These are phyloP conservation scores for Davidsoniella eucalypti DNA, from an alignment of 2,329 filamentous ascomycete genomes.

Conservation along the genomic window DNA sequence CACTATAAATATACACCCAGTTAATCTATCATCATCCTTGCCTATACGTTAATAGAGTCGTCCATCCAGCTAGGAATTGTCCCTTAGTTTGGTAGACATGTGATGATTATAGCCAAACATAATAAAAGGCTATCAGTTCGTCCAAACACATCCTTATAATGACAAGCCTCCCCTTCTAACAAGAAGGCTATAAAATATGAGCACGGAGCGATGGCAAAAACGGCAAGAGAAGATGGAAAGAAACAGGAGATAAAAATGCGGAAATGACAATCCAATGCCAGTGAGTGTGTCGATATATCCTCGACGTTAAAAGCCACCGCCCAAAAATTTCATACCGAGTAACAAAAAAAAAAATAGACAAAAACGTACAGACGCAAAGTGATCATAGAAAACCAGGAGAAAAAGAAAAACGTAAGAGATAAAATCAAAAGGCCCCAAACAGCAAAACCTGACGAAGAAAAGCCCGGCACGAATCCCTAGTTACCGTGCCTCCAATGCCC, in stretches of 20 bases:
- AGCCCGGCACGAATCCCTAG: constrained; percentile 4
- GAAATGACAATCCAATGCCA: constrained; percentile 4
- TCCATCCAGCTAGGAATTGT: too few relatives aligned
- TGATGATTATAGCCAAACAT: too few relatives aligned
- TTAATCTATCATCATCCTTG: too few relatives aligned
- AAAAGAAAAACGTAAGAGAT: constrained; percentile 3
- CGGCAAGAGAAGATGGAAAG: background rate
- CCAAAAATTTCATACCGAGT: constrained; percentile 9
- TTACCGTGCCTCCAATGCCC: constrained; percentile 3
- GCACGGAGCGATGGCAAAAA: background rate
- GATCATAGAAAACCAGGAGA: constrained; percentile 6
- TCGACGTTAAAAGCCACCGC: constrained; percentile 10
- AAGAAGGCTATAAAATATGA: too few relatives aligned
- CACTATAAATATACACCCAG: too few relatives aligned
- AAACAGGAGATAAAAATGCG: background rate
- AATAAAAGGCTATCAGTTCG: too few relatives aligned
- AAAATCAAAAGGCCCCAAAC: constrained; percentile 6
- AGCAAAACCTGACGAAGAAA: constrained; percentile 5
- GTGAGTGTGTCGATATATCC: constrained; percentile 1
- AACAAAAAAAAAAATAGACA: constrained; percentile 9
- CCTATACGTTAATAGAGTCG: too few relatives aligned
- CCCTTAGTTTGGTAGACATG: too few relatives aligned
- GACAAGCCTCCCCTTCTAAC: too few relatives aligned
- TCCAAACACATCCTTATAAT: too few relatives aligned
- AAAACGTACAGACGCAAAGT: constrained; percentile 12